Evolutionary conservation across 2,329 filamentous ascomycete genomes (phyloP), one percentile per base, ranked within the genome.

Genomic region (Trichophyton benhamiae): DNA sequence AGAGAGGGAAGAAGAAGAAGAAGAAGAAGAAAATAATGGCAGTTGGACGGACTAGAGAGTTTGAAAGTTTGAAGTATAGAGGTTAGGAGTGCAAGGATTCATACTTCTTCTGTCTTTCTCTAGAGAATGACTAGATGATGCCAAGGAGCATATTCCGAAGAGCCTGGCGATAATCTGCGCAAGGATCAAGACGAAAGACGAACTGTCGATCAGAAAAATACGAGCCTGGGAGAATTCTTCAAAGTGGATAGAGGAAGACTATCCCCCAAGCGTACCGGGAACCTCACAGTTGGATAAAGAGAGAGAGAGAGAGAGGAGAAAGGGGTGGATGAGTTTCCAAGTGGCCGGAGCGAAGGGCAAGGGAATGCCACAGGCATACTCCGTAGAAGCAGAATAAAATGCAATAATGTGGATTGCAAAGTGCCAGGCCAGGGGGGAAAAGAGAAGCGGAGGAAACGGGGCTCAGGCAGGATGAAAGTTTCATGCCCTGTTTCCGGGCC

Each of bases 381-480:
- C 27, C 27, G 25, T 27, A 17, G 30, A 9, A 20, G 8, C 27
- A 36, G 49, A 22, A 55, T 30, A 30, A 38, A 38, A 9, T 36
- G 52, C 25, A 13, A 5, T 22, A 7, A 3, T 3, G 33, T 33
- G 52, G 33, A 15, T 9, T 38, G 33, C 8, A 38, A 38, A 13
- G 13, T n/a, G 27, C 52, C 27, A 13, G 27, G 52, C 15, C 38
- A 7, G 25, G 30, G 22, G 49, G 5, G 33, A 6, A 44, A 44
- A 55, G 15, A 2, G 15, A 17, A 30, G 52, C 13, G 22, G n/a
- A 36, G 52, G 30, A 55, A 55, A 55, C 52, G 52, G 52, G 52
- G 52, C 52, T 55, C 52, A 55, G 52, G 30, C 13, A 55, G 52
- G 52, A 55, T 55, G 52, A 55, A 20, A 55, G 27, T 55, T 55